These are phyloP conservation scores for Isatis tinctoria DNA, from an alignment of 345 rosid species.

Conservation along the genomic window DNA sequence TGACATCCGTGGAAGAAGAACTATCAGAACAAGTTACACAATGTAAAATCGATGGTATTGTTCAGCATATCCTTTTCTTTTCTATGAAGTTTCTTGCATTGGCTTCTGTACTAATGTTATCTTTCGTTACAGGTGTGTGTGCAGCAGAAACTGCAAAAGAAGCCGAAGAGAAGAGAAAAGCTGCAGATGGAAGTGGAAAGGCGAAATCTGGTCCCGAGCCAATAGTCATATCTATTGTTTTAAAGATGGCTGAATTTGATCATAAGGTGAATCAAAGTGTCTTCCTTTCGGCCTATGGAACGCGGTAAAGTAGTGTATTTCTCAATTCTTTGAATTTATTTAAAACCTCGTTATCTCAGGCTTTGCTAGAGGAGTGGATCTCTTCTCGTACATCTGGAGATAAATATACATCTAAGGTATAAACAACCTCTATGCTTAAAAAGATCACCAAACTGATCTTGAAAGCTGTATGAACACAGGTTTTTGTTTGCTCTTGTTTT, in stretches of 20 bases:
- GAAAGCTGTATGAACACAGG: background rate
- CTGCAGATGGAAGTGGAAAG: constrained; percentile 32
- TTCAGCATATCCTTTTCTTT: background rate
- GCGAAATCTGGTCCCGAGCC: constrained; percentile 74
- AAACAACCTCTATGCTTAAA: background rate
- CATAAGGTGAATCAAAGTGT: constrained; percentile 58
- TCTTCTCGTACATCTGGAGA: constrained; percentile 55
- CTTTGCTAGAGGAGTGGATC: constrained; percentile 93
- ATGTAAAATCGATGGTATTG: constrained; percentile 36
- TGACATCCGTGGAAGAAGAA: constrained; percentile 35
- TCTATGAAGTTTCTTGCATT: background rate
- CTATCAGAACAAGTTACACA: constrained; percentile 38
- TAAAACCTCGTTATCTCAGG: constrained; percentile 38
- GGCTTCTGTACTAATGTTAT: background rate
- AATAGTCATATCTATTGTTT: constrained; percentile 73
- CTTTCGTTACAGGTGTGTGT: background rate
- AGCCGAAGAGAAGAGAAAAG: constrained; percentile 27
- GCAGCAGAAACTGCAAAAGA: constrained; percentile 47
- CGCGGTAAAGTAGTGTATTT: background rate
- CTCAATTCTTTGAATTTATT: background rate
- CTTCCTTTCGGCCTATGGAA: background rate
- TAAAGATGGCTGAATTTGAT: constrained; percentile 93
- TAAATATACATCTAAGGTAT: constrained; percentile 63
- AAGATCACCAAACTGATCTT: background rate
- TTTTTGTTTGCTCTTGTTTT: background rate